Evolutionary conservation across 768 basidiomycete genomes (phyloP), one percentile per base, ranked within the genome.

Genomic region (Leccinum variicolor): DNA sequence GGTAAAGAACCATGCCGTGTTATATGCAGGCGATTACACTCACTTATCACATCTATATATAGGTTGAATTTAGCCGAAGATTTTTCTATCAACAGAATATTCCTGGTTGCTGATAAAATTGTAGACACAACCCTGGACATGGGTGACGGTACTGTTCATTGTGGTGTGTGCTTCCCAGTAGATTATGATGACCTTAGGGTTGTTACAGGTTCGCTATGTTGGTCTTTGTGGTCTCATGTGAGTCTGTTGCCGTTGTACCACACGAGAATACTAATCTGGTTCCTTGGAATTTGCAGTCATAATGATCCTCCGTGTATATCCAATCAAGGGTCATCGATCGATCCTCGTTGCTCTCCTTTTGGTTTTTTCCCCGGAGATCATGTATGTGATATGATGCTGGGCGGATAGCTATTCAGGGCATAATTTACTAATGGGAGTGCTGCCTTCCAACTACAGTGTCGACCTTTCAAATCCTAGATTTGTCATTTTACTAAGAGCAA

Each of bases 81-180:
- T 3, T 13, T 21, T 14, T 46, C 3, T 39, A 36, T 45, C 11
- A 1, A 10, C 19, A 45, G 10, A 23, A 19, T 23, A 2, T 19
- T 4, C 3, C 10, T 11, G 9, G 9, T 46, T 46, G 6, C 21
- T 46, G 45, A 46, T 23, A 8, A 6, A 14, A 46, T 21, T 7
- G 21, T 23, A 46, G 62, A 34, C 2, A 9, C 56, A 43, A 15
- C 61, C 50, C 1, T 64, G 62, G 62, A 54, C 57, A 1, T 47
- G 45, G 50, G 55, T 57, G 10, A 63, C 62, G 3, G 54, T 50
- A 3, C 17, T 62, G 10, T 63, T 56, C 36, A 8, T 62, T 33
- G 15, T 47, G 14, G 60, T 62, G 4, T 9, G 60, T 59, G 13
- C 4, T 33, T 28, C 4, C 28, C 9, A 4, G 6, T 7, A 2